phyloP scores from a whole-genome alignment of 176 grass and related monocot species.

The Ensete ventricosum region DNA sequence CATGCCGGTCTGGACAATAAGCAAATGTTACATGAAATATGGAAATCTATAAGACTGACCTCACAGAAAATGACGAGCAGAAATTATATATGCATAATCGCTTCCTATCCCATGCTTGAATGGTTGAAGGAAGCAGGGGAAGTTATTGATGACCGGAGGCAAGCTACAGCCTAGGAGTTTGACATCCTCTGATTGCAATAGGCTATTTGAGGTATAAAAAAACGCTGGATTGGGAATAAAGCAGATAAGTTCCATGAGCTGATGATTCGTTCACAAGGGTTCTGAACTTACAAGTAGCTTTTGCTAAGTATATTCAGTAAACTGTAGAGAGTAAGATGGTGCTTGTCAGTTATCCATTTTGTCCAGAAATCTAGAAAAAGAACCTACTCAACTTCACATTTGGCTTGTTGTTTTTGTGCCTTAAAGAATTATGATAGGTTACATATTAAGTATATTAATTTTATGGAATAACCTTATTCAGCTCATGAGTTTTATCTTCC shows the following conservation, averaged over 20 bases:
- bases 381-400: neutral
- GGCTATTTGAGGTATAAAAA: conserved; percentile 30
- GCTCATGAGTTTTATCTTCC: neutral
- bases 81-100: conserved; percentile 54
- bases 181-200: conserved; percentile 47
- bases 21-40: conserved; percentile 60
- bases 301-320: neutral
- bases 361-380: neutral
- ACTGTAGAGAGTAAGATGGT: neutral
- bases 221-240: conserved; percentile 31
- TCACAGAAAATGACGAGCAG: conserved; percentile 52
- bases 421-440: neutral
- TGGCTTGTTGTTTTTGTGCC: neutral
- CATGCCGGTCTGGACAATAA: conserved; percentile 46
- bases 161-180: conserved; percentile 50
- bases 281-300: conserved; percentile 39
- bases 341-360: neutral
- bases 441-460: neutral
- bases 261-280: conserved; percentile 37
- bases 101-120: conserved; percentile 44
- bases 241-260: conserved; percentile 42
- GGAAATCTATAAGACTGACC: conserved; percentile 60
- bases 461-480: neutral
- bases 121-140: conserved; percentile 44
- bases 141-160: conserved; percentile 61